phyloP scores from a whole-genome alignment of 1,284 basidiomycete species.

The Ceratobasidium sp. region DNA sequence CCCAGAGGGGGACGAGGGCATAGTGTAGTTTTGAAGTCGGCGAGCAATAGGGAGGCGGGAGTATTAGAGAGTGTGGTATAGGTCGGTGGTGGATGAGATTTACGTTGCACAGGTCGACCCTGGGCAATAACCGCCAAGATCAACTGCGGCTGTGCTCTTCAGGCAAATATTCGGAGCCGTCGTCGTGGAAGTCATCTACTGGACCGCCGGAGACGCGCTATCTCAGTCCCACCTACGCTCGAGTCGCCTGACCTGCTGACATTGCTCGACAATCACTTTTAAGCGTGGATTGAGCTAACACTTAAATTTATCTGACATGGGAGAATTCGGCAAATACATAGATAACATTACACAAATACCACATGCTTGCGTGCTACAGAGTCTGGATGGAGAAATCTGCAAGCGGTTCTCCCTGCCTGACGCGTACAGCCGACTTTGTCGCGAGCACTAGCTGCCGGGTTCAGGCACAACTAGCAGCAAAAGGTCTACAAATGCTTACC shows the following conservation, averaged over 20 bases:
- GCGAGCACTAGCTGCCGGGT: conserved; percentile 66
- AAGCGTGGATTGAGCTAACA: conserved; percentile 3
- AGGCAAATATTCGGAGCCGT: conserved; percentile 10
- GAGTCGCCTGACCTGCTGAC: conserved; percentile 16
- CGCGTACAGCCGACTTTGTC: conserved; percentile 70
- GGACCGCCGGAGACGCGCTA: not conserved
- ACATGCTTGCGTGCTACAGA: not conserved
- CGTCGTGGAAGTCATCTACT: conserved; percentile 20
- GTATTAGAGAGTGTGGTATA: conserved; percentile 33
- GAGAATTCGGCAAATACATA: conserved; percentile 6
- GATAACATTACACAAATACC: conserved; percentile 4
- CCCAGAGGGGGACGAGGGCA: conserved; percentile 38
- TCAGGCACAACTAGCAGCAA: conserved; percentile 65
- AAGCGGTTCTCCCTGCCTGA: conserved; percentile 68
- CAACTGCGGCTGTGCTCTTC: conserved; percentile 12
- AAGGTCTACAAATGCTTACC: conserved; percentile 58
- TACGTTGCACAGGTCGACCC: conserved; percentile 1
- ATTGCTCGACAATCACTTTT: not conserved
- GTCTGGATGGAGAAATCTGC: conserved; percentile 54
- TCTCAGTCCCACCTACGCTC: not conserved
- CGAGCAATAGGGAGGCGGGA: not conserved
- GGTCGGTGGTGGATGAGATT: conserved; percentile 19
- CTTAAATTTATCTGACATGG: not conserved
- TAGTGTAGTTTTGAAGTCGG: conserved; percentile 1
- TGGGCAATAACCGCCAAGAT: not conserved